Evolutionary conservation across 2,329 filamentous ascomycete species (phyloP).

Genomic region (Gliomastix tumulicola): DNA sequence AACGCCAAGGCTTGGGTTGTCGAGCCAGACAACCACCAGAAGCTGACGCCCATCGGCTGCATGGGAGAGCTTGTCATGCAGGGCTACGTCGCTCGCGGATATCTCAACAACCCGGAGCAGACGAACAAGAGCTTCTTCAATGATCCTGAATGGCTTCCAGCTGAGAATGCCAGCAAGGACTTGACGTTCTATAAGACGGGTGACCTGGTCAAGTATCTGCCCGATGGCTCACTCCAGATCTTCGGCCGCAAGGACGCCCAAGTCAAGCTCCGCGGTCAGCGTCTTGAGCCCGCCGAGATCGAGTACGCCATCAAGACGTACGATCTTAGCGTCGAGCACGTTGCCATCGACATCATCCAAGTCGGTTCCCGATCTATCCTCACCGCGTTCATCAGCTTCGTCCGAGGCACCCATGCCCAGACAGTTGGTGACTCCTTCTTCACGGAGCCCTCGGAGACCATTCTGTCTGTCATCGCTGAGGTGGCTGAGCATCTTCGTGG

Average conservation of each 20-base stretch:
- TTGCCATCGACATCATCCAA: slow-evolving; percentile 5
- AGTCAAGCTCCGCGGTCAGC: slow-evolving; percentile 45
- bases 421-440: neutral
- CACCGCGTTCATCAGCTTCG: neutral
- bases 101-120: slow-evolving; percentile 20
- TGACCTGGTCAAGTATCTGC: neutral
- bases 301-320: slow-evolving; percentile 2
- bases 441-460: slow-evolving; percentile 1
- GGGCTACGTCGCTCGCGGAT: slow-evolving; percentile 14
- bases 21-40: slow-evolving; percentile 7
- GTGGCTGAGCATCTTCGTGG: neutral
- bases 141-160: slow-evolving; percentile 24
- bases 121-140: slow-evolving; percentile 41
- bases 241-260: slow-evolving; percentile 13
- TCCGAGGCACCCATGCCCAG: neutral
- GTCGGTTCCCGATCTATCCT: neutral
- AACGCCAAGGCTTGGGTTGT: slow-evolving; percentile 9
- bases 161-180: too few relatives aligned
- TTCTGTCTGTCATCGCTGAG: neutral
- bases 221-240: neutral
- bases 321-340: slow-evolving; percentile 28
- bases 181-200: slow-evolving; percentile 10
- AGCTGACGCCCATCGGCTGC: slow-evolving; percentile 11
- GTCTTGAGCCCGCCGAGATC: slow-evolving; percentile 30
- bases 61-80: slow-evolving; percentile 14